phyloP scores from a whole-genome alignment of 306 rosid genomes.

The Lithocarpus polystachyus region DNA sequence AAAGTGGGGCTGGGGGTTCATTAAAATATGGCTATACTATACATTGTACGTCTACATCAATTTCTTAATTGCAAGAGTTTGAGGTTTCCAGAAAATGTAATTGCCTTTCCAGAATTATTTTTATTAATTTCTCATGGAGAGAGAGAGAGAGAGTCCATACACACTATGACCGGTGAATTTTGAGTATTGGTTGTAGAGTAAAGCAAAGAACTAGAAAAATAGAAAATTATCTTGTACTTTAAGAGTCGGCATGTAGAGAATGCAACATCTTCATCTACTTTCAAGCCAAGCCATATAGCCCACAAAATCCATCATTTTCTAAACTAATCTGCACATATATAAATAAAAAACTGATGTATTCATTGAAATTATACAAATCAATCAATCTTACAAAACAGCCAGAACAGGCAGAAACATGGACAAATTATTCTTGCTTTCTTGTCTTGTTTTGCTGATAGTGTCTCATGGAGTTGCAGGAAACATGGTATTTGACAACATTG shows the following conservation, averaged over 20 bases:
- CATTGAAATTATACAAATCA: slow-evolving; percentile 60
- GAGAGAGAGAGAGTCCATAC: slow-evolving; percentile 20
- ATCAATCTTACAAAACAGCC: slow-evolving; percentile 39
- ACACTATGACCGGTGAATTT: slow-evolving; percentile 41
- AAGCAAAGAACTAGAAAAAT: slow-evolving; percentile 66
- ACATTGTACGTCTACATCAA: too few species aligned
- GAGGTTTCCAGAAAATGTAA: slow-evolving; percentile 16
- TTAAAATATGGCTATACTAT: neutral
- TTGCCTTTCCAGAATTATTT: slow-evolving; percentile 25
- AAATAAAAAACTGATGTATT: slow-evolving; percentile 60
- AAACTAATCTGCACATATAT: slow-evolving; percentile 54
- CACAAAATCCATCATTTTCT: slow-evolving; percentile 58
- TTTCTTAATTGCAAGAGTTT: neutral
- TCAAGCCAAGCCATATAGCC: slow-evolving; percentile 92
- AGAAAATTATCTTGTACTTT: slow-evolving; percentile 70
- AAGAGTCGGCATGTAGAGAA: slow-evolving; percentile 83
- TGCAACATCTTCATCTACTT: slow-evolving; percentile 85
- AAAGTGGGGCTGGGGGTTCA: neutral
- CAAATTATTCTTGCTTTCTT: slow-evolving; percentile 45
- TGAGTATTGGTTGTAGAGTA: slow-evolving; percentile 75
- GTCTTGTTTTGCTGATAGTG: slow-evolving; percentile 50
- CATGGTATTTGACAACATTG: slow-evolving; percentile 40
- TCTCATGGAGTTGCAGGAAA: slow-evolving; percentile 61
- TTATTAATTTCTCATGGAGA: slow-evolving; percentile 33
- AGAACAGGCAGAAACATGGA: slow-evolving; percentile 48